phyloP scores from a whole-genome alignment of 2,329 filamentous ascomycete genomes.

The Aspergillus sclerotialis region DNA sequence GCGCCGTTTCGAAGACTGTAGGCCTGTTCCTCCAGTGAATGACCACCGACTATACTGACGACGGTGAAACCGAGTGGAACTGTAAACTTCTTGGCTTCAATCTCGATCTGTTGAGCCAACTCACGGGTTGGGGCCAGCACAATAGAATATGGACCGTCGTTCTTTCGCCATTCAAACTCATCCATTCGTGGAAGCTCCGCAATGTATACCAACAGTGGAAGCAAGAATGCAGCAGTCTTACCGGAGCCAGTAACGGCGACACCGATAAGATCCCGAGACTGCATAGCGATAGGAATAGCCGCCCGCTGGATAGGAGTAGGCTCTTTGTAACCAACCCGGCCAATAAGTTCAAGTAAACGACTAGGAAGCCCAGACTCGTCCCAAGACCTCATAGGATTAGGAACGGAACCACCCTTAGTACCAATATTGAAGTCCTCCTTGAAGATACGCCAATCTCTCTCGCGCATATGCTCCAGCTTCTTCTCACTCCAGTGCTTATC shows the following conservation, averaged over 20 bases:
- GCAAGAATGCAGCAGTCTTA: slow-evolving; percentile 91
- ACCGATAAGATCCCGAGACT: slow-evolving; percentile 92
- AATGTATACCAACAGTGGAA: slow-evolving; percentile 92
- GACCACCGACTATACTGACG: slow-evolving; percentile 96
- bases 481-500: slow-evolving; percentile 98
- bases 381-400: slow-evolving; percentile 96
- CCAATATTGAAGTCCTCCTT: slow-evolving; percentile 98
- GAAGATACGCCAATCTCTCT: slow-evolving; percentile 98
- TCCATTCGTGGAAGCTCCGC: slow-evolving; percentile 78
- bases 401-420: slow-evolving; percentile 85
- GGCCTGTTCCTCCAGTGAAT: slow-evolving; percentile 87
- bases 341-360: slow-evolving; percentile 71
- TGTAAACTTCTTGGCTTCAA: slow-evolving; percentile 89
- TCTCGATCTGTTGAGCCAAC: slow-evolving; percentile 93
- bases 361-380: slow-evolving; percentile 73
- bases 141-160: slow-evolving; percentile 94
- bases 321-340: slow-evolving; percentile 81
- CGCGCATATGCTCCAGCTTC: slow-evolving; percentile 84
- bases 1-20: slow-evolving; percentile 86
- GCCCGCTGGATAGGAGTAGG: slow-evolving; percentile 89
- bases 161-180: slow-evolving; percentile 74
- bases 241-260: slow-evolving; percentile 97
- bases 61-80: slow-evolving; percentile 85
- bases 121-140: slow-evolving; percentile 95
- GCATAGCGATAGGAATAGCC: slow-evolving; percentile 88